These are phyloP conservation scores for Fusarium xylarioides DNA, from an alignment of 2,329 filamentous ascomycete genomes.

Conservation along the genomic window DNA sequence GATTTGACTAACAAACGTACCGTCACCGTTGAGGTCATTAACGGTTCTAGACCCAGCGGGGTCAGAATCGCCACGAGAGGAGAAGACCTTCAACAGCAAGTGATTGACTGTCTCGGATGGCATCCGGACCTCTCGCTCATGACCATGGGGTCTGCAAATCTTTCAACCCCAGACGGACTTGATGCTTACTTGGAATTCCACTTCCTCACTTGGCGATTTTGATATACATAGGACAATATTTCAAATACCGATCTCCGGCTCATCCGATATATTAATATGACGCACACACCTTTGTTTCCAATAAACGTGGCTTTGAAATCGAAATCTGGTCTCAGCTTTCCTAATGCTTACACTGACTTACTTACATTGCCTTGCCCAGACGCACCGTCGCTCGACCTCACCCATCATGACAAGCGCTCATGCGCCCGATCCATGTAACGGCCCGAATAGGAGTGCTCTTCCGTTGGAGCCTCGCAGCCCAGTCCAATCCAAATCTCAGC, in stretches of 20 bases:
- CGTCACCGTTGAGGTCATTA: background rate
- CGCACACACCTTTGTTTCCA: background rate
- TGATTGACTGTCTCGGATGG: slow-evolving; percentile 25
- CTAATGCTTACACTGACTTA: slow-evolving; percentile 4
- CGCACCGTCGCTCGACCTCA: slow-evolving; percentile 3
- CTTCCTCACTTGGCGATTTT: background rate
- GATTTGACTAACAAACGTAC: slow-evolving; percentile 2
- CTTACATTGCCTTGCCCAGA: background rate
- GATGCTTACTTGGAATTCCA: background rate
- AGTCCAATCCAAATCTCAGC: slow-evolving; percentile 21
- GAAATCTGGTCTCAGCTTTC: background rate
- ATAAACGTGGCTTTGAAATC: background rate
- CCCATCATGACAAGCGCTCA: slow-evolving; percentile 19
- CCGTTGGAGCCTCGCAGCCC: slow-evolving; percentile 20
- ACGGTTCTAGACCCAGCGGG: slow-evolving; percentile 16
- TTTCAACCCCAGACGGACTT: background rate
- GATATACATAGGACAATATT: background rate
- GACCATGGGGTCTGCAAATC: slow-evolving; percentile 23
- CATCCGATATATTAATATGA: background rate
- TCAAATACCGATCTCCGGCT: slow-evolving; percentile 7
- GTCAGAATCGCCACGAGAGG: slow-evolving; percentile 16
- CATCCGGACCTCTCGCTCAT: slow-evolving; percentile 29
- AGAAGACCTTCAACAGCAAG: background rate
- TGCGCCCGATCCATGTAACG: slow-evolving; percentile 27
- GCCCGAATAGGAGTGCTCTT: slow-evolving; percentile 41